Evolutionary conservation across 169 alveolate genomes (phyloP).

Genomic region (Blepharisma undulans): DNA sequence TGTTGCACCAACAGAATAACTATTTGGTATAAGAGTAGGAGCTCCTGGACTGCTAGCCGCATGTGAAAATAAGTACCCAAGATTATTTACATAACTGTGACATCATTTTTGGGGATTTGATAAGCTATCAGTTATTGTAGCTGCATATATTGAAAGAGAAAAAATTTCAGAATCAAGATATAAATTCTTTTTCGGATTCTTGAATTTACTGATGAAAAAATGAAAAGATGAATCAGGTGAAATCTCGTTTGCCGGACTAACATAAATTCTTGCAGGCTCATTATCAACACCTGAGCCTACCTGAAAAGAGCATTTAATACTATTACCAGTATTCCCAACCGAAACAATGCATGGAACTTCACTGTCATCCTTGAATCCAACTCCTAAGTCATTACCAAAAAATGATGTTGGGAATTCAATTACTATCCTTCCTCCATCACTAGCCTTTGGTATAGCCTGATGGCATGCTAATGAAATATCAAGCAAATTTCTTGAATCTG

Average conservation of each 20-base stretch:
- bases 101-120: background rate
- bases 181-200: background rate
- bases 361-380: background rate
- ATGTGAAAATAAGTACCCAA: background rate
- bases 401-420: conserved; percentile 11
- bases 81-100: background rate
- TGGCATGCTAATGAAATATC: background rate
- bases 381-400: conserved; percentile 20
- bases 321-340: background rate
- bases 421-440: background rate
- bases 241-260: background rate
- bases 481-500: background rate
- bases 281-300: background rate
- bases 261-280: background rate
- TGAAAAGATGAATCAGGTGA: background rate
- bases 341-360: background rate
- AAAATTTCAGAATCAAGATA: background rate
- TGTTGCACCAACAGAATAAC: background rate
- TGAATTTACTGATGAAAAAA: background rate
- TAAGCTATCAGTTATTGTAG: background rate
- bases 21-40: background rate
- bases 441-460: background rate
- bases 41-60: background rate
- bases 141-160: background rate
- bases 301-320: conserved; percentile 2